Conservation (phyloP, 1,284 basidiomycete species). For the Neonothopanus nambi region DNA sequence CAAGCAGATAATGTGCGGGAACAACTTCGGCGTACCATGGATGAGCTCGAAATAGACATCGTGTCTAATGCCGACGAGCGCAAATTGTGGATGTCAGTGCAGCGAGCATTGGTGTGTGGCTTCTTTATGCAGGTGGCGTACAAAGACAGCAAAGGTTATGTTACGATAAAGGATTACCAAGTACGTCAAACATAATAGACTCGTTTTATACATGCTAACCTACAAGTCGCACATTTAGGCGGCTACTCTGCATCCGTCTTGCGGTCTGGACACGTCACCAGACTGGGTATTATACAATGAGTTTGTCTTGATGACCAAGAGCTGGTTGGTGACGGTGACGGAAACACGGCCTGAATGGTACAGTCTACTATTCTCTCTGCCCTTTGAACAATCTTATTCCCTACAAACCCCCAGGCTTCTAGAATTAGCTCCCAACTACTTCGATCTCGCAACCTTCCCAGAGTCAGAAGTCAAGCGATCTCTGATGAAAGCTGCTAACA, state of each 20-base stretch:
- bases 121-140: no score
- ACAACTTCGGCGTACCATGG: slow-evolving; percentile 92
- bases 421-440: no score
- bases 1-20: slow-evolving; percentile 94
- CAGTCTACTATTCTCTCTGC: no score
- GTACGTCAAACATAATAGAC: slow-evolving; percentile 30
- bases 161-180: slow-evolving; percentile 94
- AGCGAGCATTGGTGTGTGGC: slow-evolving; percentile 85
- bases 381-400: no score
- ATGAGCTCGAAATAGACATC: slow-evolving; percentile 81
- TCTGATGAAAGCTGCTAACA: no score
- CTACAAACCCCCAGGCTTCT: no score
- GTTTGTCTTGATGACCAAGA: slow-evolving; percentile 89
- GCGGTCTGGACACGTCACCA: slow-evolving; percentile 86
- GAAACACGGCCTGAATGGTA: slow-evolving; percentile 90
- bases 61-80: slow-evolving; percentile 77
- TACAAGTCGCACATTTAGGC: slow-evolving; percentile 56
- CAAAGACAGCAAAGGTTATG: slow-evolving; percentile 86
- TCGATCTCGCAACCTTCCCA: no score
- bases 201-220: background rate
- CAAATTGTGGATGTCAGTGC: slow-evolving; percentile 79
- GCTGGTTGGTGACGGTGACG: slow-evolving; percentile 90
- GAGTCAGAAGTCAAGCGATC: no score
- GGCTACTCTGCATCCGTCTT: slow-evolving; percentile 89
- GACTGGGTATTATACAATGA: slow-evolving; percentile 99